These are phyloP conservation scores for Salix caprea DNA, from an alignment of 345 rosid genomes.

Conservation along the genomic window DNA sequence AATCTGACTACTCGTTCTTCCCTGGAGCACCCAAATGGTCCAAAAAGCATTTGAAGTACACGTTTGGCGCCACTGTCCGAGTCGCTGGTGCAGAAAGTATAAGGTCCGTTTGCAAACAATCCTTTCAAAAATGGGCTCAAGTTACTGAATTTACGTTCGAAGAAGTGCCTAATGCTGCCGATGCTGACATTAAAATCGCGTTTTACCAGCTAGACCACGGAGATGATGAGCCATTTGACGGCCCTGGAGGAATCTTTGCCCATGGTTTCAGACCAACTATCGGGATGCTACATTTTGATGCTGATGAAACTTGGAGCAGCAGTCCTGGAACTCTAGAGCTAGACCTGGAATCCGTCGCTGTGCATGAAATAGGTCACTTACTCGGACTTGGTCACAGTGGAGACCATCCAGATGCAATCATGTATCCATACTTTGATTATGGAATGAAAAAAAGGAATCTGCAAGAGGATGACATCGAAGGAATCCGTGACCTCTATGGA, in stretches of 20 bases:
- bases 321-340: constrained; percentile 6
- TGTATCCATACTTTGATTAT: constrained; percentile 9
- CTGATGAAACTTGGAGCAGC: constrained; percentile 21
- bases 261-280: constrained; percentile 12
- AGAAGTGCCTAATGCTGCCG: not conserved
- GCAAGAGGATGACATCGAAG: not conserved
- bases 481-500: constrained; percentile 1
- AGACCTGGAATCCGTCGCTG: constrained; percentile 27
- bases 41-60: constrained; percentile 7
- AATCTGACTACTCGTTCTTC: constrained; percentile 4
- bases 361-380: constrained; percentile 29
- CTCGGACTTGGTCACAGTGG: constrained; percentile 24
- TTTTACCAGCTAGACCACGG: constrained; percentile 17
- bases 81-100: not conserved
- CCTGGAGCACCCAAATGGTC: constrained; percentile 1
- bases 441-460: constrained; percentile 4
- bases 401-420: constrained; percentile 12
- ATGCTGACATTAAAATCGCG: constrained; percentile 12
- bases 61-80: not conserved
- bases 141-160: constrained; percentile 3
- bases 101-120: not conserved
- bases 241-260: constrained; percentile 7
- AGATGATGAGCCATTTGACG: constrained; percentile 18
- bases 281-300: constrained; percentile 25
- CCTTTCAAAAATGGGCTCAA: constrained; percentile 8